These are phyloP conservation scores for Cryptococcus hybrid DNA, from an alignment of 1,284 basidiomycete genomes.

Conservation along the genomic window DNA sequence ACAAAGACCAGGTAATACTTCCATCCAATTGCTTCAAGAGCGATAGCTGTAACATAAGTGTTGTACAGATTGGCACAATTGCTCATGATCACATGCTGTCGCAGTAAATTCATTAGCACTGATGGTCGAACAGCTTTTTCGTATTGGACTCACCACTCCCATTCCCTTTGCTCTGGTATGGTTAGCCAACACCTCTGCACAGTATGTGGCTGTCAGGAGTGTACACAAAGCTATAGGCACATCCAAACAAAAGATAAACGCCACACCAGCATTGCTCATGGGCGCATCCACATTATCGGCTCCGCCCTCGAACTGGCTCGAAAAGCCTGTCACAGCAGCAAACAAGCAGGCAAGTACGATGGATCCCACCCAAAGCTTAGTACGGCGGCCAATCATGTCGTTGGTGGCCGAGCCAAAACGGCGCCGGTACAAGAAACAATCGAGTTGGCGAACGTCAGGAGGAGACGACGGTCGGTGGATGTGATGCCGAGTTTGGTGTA, in stretches of 20 bases:
- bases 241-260: slow-evolving; percentile 26
- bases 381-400: slow-evolving; percentile 24
- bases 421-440: slow-evolving; percentile 24
- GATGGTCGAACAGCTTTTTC: not conserved
- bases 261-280: slow-evolving; percentile 19
- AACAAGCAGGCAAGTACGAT: slow-evolving; percentile 20
- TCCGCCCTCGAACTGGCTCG: slow-evolving; percentile 13
- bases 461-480: slow-evolving; percentile 19
- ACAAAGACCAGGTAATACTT: slow-evolving; percentile 22
- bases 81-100: slow-evolving; percentile 18
- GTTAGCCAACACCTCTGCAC: slow-evolving; percentile 23
- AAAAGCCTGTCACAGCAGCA: slow-evolving; percentile 21
- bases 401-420: slow-evolving; percentile 21
- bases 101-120: not conserved
- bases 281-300: not conserved
- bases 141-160: slow-evolving; percentile 16
- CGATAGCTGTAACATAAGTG: slow-evolving; percentile 20
- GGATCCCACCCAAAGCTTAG: slow-evolving; percentile 23
- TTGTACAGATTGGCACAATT: slow-evolving; percentile 22
- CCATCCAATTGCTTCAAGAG: slow-evolving; percentile 10
- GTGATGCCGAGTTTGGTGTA: slow-evolving; percentile 22
- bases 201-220: slow-evolving; percentile 30
- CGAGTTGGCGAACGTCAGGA: slow-evolving; percentile 28
- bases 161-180: slow-evolving; percentile 30
- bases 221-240: slow-evolving; percentile 19